Base-by-base conservation (phyloP, 306 rosid genomes). In the Fragaria vesca region DNA sequence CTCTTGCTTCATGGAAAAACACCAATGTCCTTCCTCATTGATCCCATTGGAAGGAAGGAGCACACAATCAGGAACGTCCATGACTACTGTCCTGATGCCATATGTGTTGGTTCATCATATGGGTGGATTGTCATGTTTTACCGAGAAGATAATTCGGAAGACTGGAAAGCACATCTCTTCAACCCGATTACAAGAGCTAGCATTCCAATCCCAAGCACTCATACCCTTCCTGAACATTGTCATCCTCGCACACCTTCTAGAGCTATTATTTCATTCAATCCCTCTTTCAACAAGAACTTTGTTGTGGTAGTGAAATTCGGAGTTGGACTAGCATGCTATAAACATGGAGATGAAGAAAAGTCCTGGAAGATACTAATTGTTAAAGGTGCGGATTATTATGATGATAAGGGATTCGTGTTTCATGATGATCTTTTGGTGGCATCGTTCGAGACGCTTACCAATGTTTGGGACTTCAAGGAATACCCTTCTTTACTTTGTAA, bases 111-210 rank as follows among this genome's bases (percentile, higher is more conserved):
- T 55, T 20, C 62, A n/a, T 55, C 62, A 18, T n/a, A n/a, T n/a
- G 62, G 62, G 28, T 55, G 62, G 62, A 55, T 55, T 55, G 62
- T 55, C 62, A n/a, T 55, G 62, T 55, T 55, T 55, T 20, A 55
- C 28, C 0, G 7, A 55, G 26, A 20, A 2, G 3, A 8, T 6
- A 2, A 55, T 40, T 40, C 1, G 43, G 5, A 40, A 40, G 43
- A 6, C 5, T 30, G 32, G 32, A 20, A 17, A 18, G 62, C 62
- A 55, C 62, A 40, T 40, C 9, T 40, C 43, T 40, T 40, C 8
- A 40, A 40, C 43, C 43, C 43, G 8, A 40, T 40, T 4, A 16
- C n/a, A 51, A 15, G 57, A 17, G n/a, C n/a, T n/a, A 51, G 8
- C n/a, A 55, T 55, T n/a, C 28, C 62, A 55, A 55, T 55, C 12